Percentiles rank a stretch among this genome's conserved stretches.
phyloP scores from a whole-genome alignment of 2,329 filamentous ascomycete genomes.

The Teratosphaeria zuluensis region DNA sequence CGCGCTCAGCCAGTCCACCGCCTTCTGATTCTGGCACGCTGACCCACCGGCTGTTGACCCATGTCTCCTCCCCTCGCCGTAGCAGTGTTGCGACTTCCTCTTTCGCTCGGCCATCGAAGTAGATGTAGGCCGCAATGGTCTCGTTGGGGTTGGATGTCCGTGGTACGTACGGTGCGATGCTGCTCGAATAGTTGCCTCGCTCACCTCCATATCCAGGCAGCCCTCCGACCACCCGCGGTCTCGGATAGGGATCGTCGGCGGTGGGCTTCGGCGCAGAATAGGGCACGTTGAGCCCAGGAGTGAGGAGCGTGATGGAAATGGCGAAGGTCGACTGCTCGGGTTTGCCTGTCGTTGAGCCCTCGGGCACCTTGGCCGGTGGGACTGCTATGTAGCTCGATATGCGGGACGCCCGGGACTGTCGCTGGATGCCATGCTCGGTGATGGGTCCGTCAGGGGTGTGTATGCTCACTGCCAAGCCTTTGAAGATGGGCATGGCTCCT shows the following conservation, averaged over 20 bases:
- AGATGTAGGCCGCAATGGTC: constrained; percentile 97
- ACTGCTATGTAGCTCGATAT: constrained; percentile 98
- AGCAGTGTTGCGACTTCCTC: constrained; percentile 94
- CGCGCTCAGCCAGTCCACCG: constrained; percentile 86
- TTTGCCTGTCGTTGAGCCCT: constrained; percentile 56
- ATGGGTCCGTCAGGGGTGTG: constrained; percentile 73
- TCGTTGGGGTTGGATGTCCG: constrained; percentile 90
- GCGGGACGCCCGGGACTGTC: constrained; percentile 78
- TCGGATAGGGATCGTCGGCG: constrained; percentile 65
- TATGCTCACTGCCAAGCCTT: constrained; percentile 96
- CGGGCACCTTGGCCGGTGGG: constrained; percentile 68
- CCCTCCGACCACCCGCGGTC: constrained; percentile 69
- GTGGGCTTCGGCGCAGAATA: constrained; percentile 84
- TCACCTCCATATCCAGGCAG: constrained; percentile 47
- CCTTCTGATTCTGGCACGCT: constrained; percentile 85
- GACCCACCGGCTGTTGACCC: constrained; percentile 98
- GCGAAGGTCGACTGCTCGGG: constrained; percentile 93
- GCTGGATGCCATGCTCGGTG: constrained; percentile 88
- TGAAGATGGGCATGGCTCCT: constrained; percentile 79
- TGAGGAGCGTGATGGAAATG: constrained; percentile 93
- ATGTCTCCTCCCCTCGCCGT: constrained; percentile 89
- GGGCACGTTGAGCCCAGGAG: constrained; percentile 76
- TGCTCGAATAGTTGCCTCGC: constrained; percentile 44
- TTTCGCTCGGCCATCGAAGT: constrained; percentile 90
- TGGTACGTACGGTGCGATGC: constrained; percentile 76